Evolutionary conservation across 2,329 filamentous ascomycete genomes (phyloP), one percentile per base, ranked within the genome.

Genomic region (Aspergillus pseudoviridinutans): DNA sequence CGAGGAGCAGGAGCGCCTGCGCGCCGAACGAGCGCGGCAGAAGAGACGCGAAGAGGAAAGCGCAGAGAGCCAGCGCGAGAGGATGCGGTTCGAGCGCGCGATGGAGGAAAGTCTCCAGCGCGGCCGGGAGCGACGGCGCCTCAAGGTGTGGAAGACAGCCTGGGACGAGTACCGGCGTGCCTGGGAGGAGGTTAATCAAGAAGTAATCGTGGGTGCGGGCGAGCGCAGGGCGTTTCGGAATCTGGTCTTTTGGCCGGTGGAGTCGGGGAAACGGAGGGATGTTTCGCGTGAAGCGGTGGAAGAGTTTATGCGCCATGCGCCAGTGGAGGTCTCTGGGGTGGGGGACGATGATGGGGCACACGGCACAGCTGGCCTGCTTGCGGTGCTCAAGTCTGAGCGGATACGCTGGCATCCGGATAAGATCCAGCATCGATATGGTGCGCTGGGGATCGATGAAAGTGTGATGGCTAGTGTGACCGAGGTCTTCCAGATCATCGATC

Each of bases 321-420:
- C 80, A 6, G 38, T 47, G 3, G 53, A 58, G n/a, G 28, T 42
- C 8, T 41, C 56, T 8, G 53, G 50, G 32, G n/a, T 27, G 28
- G 20, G 50, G 29, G 51, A 17, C 3, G 50, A 53, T 20, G 55
- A 51, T 25, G 55, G 58, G 24, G 64, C 60, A n/a, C 59, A 69
- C 49, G 63, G 60, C 9, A 28, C 51, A 25, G 56, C 64, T 5
- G 75, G 78, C 57, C 55, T 84, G 22, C 54, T 75, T 14, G 78
- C 81, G 49, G 71, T 82, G 4, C 79, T 97, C 53, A 96, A 96
- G 74, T 79, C 85, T 4, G 94, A 99, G 78, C 85, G 94, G 53
- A 87, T 97, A 20, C 83, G 92, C 17, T 99, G 94, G 94, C 94
- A 99, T 78, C 94, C 94, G 3, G 94, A 99, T 76, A 99, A 97